Evolutionary conservation across 169 alveolate genomes (phyloP).

Genomic region (Perkinsus olseni): DNA sequence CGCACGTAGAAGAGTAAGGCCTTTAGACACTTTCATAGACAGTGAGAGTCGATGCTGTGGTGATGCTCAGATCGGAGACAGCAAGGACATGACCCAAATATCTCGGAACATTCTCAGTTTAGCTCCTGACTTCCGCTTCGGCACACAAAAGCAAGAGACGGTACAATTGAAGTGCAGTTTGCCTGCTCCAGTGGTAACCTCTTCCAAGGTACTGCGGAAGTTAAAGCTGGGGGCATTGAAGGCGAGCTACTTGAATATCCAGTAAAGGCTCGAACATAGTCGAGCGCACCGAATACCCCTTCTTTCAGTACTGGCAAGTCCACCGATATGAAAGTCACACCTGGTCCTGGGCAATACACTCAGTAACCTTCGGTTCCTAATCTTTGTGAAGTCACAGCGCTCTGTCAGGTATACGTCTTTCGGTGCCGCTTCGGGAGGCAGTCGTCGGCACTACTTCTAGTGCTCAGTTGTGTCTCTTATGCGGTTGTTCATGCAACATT

Average conservation of each 20-base stretch:
- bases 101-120: background rate
- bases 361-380: background rate
- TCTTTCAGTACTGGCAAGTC: background rate
- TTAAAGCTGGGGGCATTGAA: background rate
- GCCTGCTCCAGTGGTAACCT: background rate
- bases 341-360: background rate
- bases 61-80: background rate
- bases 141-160: background rate
- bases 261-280: background rate
- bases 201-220: background rate
- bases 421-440: background rate
- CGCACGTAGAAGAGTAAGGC: background rate
- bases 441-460: background rate
- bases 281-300: background rate
- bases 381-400: background rate
- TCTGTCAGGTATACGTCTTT: background rate
- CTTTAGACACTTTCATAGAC: too few species aligned
- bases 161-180: background rate
- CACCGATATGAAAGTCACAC: background rate
- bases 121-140: background rate
- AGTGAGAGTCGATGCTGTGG: background rate
- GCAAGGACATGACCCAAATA: background rate
- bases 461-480: background rate
- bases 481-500: background rate
- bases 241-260: background rate